A percentile compares a stretch with the other conserved stretches of the same genome.
Evolutionary conservation across 352 stramenopile genomes (phyloP).

Genomic region (Globisporangium uncinulatum): DNA sequence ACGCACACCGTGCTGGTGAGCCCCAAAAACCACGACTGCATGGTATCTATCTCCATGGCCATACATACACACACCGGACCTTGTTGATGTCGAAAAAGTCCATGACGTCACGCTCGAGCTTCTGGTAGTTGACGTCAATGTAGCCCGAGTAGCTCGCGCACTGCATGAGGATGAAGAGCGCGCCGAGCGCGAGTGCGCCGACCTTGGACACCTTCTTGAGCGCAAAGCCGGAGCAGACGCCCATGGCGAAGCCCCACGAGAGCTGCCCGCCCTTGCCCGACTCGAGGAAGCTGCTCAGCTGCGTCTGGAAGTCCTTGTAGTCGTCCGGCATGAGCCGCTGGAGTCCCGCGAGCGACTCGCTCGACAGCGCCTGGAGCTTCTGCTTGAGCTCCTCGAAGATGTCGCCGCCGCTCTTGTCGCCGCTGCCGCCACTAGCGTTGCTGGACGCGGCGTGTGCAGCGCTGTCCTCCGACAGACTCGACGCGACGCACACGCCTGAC

Average conservation of each 20-base stretch:
- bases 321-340: conserved; percentile 36
- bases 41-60: too few species aligned
- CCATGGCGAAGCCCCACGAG: conserved; percentile 88
- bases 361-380: conserved; percentile 41
- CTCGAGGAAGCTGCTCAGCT: conserved; percentile 54
- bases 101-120: conserved; percentile 78
- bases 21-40: background rate
- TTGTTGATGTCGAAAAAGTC: conserved; percentile 76
- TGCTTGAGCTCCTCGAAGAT: conserved; percentile 54
- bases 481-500: conserved; percentile 18
- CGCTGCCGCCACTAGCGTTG: background rate
- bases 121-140: conserved; percentile 90
- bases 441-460: conserved; percentile 16
- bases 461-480: conserved; percentile 14
- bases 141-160: conserved; percentile 87
- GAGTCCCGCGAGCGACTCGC: conserved; percentile 28
- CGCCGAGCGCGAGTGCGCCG: conserved; percentile 76
- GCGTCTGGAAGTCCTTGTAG: conserved; percentile 35
- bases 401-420: conserved; percentile 23
- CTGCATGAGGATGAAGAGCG: conserved; percentile 87
- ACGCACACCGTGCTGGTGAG: background rate
- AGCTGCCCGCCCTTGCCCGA: conserved; percentile 75
- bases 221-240: conserved; percentile 86
- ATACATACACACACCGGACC: conserved; percentile 19
- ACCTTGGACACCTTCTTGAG: conserved; percentile 91